Base-by-base conservation (phyloP, 257 asterid genomes). In the Nicotiana tabacum region DNA sequence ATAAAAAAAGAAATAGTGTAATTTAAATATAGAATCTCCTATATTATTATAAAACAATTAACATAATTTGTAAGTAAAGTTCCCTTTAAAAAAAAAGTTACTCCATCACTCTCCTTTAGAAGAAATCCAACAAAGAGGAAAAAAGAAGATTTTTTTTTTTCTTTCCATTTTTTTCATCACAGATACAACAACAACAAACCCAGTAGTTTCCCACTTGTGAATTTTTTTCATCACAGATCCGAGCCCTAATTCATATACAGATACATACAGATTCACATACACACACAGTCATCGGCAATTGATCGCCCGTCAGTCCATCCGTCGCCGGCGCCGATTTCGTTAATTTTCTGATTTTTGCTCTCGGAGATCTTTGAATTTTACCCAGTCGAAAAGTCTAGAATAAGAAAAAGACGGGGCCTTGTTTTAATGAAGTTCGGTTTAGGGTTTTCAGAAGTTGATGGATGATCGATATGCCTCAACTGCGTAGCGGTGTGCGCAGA, bases 381-480 rank as follows among this genome's bases (percentile, higher is more conserved):
- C 27, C 27, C 27, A 35, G 55, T 17, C 8, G 33, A 69, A 69
- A 57, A 69, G 3, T 10, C 81, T 83, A 21, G 68, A 76, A 85
- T 37, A 70, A 48, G 57, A 66, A 9, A 46, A 69, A 29, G 70
- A 51, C 4, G 61, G 16, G 30, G 60, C 29, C 43, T 29, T 33
- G 56, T 39, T 43, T 81, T 83, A 85, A 82, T 87, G 90, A 86
- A 81, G 87, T 56, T 60, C 39, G 83, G 57, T 46, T 66, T 43
- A 53, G 83, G 77, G 61, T 56, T 78, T 83, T 67, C 65, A 51
- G 57, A 64, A 53, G 16, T 37, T 77, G n/a, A 81, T 74, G 83
- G 89, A 78, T 87, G 88, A 83, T 83, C 86, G 83, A 77, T 85
- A 87, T 87, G 88, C 90, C 89, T 89, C 90, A 85, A 86, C 86